Percentiles rank a stretch among this genome's conserved stretches.
Conservation (phyloP, 306 rosid genomes). For the Vigna mungo region DNA sequence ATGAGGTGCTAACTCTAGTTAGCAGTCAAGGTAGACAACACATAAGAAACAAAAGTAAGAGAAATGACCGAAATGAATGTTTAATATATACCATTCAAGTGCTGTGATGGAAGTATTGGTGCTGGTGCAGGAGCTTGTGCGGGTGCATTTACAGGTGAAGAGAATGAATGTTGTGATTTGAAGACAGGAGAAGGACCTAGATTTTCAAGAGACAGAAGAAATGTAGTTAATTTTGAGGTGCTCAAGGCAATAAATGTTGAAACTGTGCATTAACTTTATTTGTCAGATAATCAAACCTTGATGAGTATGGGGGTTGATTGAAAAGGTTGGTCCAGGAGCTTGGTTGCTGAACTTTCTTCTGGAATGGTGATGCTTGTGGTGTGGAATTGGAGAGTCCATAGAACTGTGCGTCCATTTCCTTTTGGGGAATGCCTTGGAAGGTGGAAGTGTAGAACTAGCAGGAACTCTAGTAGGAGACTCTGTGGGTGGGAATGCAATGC, state of each 20-base stretch:
- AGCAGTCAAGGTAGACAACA: slow-evolving; percentile 10
- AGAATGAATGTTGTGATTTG: slow-evolving; percentile 51
- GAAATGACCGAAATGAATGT: slow-evolving; percentile 27
- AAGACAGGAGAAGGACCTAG: slow-evolving; percentile 58
- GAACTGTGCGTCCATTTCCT: slow-evolving; percentile 56
- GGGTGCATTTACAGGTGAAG: slow-evolving; percentile 51
- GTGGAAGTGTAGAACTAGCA: not conserved
- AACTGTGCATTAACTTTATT: slow-evolving; percentile 11
- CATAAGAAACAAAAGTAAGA: slow-evolving; percentile 24
- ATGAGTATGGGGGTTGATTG: slow-evolving; percentile 50
- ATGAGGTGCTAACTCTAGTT: slow-evolving; percentile 25
- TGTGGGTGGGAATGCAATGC: slow-evolving; percentile 57
- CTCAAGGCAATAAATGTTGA: slow-evolving; percentile 27
- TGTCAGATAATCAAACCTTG: slow-evolving; percentile 60
- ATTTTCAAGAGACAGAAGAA: slow-evolving; percentile 28
- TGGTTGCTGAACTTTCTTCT: slow-evolving; percentile 49
- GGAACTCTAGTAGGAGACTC: slow-evolving; percentile 25
- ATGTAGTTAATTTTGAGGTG: slow-evolving; percentile 9
- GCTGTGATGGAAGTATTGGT: slow-evolving; percentile 51
- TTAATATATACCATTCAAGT: slow-evolving; percentile 58
- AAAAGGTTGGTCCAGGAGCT: slow-evolving; percentile 52
- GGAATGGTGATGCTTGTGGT: slow-evolving; percentile 48
- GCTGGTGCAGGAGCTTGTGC: slow-evolving; percentile 47
- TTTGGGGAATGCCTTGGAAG: slow-evolving; percentile 48
- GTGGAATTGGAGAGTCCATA: slow-evolving; percentile 49